Percentiles rank a stretch among this genome's conserved stretches.
Evolutionary conservation across 116 monocot species (phyloP).

Genomic region (Trichopus zeylanicus): DNA sequence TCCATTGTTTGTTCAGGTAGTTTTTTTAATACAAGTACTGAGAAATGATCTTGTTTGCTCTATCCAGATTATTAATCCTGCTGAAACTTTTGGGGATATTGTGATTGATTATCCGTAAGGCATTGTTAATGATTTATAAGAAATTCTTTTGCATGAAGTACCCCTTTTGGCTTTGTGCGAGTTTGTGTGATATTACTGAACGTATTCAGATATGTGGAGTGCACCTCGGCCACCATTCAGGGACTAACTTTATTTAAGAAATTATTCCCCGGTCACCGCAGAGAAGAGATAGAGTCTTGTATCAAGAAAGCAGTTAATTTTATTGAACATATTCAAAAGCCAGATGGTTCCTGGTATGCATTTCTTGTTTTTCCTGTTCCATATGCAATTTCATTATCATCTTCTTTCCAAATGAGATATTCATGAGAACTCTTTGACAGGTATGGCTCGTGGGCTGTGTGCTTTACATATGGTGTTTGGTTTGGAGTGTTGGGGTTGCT

Average conservation of each 20-base stretch:
- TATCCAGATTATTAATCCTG: slow-evolving; percentile 40
- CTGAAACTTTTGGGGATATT: slow-evolving; percentile 39
- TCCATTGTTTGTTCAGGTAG: slow-evolving; percentile 12
- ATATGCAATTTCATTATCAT: slow-evolving; percentile 34
- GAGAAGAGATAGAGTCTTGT: slow-evolving; percentile 34
- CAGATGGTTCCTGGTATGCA: slow-evolving; percentile 56
- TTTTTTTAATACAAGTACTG: background rate
- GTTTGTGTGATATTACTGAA: background rate
- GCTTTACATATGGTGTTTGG: slow-evolving; percentile 48
- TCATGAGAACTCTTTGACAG: slow-evolving; percentile 7
- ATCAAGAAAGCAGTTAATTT: slow-evolving; percentile 18
- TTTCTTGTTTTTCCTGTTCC: slow-evolving; percentile 39
- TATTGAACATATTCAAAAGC: slow-evolving; percentile 27
- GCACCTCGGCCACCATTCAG: slow-evolving; percentile 41
- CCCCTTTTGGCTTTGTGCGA: background rate
- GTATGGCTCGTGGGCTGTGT: slow-evolving; percentile 52
- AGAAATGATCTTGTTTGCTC: background rate
- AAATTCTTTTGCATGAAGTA: background rate
- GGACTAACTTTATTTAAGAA: slow-evolving; percentile 29
- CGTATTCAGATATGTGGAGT: slow-evolving; percentile 33
- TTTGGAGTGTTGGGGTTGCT: slow-evolving; percentile 37
- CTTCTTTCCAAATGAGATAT: background rate
- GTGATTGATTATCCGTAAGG: slow-evolving; percentile 45
- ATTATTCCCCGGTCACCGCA: slow-evolving; percentile 27
- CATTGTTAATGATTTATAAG: background rate